phyloP scores from a whole-genome alignment of 257 asterid genomes.

The Solanum corneliomulleri region DNA sequence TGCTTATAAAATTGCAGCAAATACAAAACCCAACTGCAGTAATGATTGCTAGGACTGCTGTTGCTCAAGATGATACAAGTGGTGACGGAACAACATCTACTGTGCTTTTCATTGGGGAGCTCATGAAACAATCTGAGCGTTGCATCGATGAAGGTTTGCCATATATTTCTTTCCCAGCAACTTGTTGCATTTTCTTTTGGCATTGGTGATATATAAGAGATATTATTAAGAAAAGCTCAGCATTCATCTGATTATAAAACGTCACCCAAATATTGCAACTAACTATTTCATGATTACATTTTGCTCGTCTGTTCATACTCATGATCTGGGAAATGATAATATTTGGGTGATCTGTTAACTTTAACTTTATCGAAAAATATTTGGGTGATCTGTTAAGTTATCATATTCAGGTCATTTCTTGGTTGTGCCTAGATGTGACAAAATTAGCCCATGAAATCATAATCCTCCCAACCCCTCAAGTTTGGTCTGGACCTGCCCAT shows the following conservation, averaged over 20 bases:
- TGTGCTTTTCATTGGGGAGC: constrained; percentile 94
- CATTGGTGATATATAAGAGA: background rate
- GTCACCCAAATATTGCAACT: background rate
- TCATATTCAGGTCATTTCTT: background rate
- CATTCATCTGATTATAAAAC: background rate
- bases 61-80: constrained; percentile 95
- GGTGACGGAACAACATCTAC: constrained; percentile 99
- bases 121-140: constrained; percentile 97
- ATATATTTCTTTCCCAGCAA: background rate
- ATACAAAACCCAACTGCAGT: constrained; percentile 98
- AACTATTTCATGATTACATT: background rate
- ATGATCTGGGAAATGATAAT: background rate
- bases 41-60: constrained; percentile 99
- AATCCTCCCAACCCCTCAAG: background rate
- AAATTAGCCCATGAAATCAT: background rate
- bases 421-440: background rate
- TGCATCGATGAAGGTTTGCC: constrained; percentile 85
- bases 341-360: background rate
- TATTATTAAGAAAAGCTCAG: background rate
- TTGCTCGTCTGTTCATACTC: background rate
- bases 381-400: background rate
- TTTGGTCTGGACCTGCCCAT: background rate
- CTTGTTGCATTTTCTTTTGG: background rate
- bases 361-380: too few relatives aligned
- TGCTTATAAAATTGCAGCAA: constrained; percentile 45